A percentile compares a stretch with the other conserved stretches of the same genome.
Conservation (phyloP, 495 filamentous ascomycete genomes). For the Bryoglossum gracile region DNA sequence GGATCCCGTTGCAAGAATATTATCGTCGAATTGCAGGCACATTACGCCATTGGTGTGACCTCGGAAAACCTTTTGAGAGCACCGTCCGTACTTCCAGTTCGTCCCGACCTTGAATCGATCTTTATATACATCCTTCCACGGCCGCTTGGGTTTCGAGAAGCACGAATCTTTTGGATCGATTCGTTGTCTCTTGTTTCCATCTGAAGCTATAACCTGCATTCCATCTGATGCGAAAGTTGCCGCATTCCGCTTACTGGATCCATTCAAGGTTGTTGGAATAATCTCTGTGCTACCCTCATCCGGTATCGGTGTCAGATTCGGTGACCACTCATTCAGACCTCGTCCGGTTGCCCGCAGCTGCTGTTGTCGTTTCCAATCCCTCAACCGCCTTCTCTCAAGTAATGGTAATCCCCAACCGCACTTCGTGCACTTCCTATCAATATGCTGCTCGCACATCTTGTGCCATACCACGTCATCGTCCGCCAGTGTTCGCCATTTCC, state of each 20-base stretch:
- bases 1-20: constrained; percentile 86
- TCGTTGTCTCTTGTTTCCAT: constrained; percentile 40
- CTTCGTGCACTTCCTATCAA: constrained; percentile 91
- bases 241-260: constrained; percentile 16
- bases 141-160: constrained; percentile 37
- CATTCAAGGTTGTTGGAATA: neutral
- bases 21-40: constrained; percentile 92
- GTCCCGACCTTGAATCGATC: constrained; percentile 84
- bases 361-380: constrained; percentile 81
- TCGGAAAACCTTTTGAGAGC: constrained; percentile 68
- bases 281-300: constrained; percentile 21
- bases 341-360: constrained; percentile 52
- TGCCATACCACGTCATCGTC: constrained; percentile 99
- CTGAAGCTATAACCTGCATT: neutral
- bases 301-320: constrained; percentile 40
- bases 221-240: constrained; percentile 10
- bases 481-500: constrained; percentile 75
- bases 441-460: constrained; percentile 98
- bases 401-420: constrained; percentile 93
- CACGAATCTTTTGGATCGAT: constrained; percentile 16
- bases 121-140: constrained; percentile 91
- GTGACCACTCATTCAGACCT: constrained; percentile 47
- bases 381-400: constrained; percentile 77
- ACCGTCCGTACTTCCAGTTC: constrained; percentile 94
- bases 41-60: constrained; percentile 94